phyloP scores from a whole-genome alignment of 1,139 yeast genomes.

The Magnusiomyces suaveolens region DNA sequence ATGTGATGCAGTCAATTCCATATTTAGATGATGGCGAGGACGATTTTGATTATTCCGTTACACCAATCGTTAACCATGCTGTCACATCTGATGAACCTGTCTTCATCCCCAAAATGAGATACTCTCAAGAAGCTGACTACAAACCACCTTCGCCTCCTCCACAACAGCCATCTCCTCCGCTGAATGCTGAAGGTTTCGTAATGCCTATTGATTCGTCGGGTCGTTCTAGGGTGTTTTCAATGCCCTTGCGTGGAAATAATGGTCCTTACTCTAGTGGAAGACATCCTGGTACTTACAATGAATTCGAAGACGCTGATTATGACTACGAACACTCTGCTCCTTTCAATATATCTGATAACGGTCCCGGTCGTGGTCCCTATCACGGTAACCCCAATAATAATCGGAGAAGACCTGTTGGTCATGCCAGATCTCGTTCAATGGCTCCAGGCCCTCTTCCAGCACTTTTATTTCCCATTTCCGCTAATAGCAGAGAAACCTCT shows the following conservation, averaged over 20 bases:
- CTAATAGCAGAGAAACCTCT: constrained; percentile 2
- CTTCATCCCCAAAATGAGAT: constrained; percentile 5
- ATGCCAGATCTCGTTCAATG: neutral
- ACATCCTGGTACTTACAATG: constrained; percentile 4
- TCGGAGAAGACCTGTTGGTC: neutral
- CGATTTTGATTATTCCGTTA: constrained; percentile 8
- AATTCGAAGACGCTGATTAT: neutral
- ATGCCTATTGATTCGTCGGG: constrained; percentile 9
- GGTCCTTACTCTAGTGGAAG: neutral
- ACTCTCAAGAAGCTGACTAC: neutral
- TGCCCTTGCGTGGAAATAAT: constrained; percentile 6
- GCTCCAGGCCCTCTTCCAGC: constrained; percentile 2
- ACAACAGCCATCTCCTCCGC: constrained; percentile 4
- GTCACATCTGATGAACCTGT: constrained; percentile 3
- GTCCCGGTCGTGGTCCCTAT: neutral
- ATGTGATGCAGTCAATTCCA: constrained; percentile 14
- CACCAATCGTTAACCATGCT: constrained; percentile 10
- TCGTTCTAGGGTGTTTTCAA: constrained; percentile 8
- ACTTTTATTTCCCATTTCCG: neutral
- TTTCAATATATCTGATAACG: neutral
- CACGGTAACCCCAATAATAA: neutral
- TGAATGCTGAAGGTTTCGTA: constrained; percentile 9
- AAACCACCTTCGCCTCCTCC: neutral
- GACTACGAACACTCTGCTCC: constrained; percentile 7
- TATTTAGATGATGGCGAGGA: constrained; percentile 5